A percentile compares a stretch with the other conserved stretches of the same genome.
These are phyloP conservation scores for Gyromitra esculenta DNA, from an alignment of 2,329 filamentous ascomycete species.

Conservation along the genomic window DNA sequence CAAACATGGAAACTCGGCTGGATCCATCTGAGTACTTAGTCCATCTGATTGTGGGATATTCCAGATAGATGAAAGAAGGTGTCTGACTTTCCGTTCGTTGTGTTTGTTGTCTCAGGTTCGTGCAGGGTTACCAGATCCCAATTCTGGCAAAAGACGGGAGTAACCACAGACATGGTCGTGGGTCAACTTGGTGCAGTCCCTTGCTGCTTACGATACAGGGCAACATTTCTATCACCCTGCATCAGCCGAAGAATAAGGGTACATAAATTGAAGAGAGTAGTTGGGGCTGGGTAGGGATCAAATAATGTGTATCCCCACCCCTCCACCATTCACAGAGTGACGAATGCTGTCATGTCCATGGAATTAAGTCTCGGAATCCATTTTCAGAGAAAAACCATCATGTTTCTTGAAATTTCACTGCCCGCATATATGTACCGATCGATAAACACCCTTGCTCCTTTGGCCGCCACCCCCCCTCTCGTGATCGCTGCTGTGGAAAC, in stretches of 20 bases:
- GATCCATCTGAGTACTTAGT: conserved; percentile 24
- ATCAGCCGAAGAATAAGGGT: conserved; percentile 18
- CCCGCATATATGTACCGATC: conserved; percentile 44
- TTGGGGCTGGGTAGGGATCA: conserved; percentile 27
- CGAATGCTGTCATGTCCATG: conserved; percentile 34
- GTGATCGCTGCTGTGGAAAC: conserved; percentile 30
- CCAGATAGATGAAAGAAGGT: conserved; percentile 46
- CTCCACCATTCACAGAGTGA: conserved; percentile 15
- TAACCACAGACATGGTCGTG: conserved; percentile 53
- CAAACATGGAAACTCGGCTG: conserved; percentile 23
- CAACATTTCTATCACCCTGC: conserved; percentile 40
- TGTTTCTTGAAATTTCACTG: conserved; percentile 24
- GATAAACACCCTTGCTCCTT: conserved; percentile 46
- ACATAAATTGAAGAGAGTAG: conserved; percentile 11
- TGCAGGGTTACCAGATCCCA: conserved; percentile 45
- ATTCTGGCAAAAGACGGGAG: conserved; percentile 53
- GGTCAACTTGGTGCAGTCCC: conserved; percentile 48
- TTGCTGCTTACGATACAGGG: conserved; percentile 49
- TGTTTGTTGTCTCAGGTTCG: conserved; percentile 45
- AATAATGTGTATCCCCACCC: conserved; percentile 23
- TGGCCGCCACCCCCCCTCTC: conserved; percentile 47
- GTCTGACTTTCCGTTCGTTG: conserved; percentile 26
- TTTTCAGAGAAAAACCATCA: conserved; percentile 36
- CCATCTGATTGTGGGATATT: conserved; percentile 41
- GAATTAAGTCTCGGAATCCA: conserved; percentile 29